Evolutionary conservation across 2,329 filamentous ascomycete genomes (phyloP).

Genomic region (Colletotrichum tanaceti): DNA sequence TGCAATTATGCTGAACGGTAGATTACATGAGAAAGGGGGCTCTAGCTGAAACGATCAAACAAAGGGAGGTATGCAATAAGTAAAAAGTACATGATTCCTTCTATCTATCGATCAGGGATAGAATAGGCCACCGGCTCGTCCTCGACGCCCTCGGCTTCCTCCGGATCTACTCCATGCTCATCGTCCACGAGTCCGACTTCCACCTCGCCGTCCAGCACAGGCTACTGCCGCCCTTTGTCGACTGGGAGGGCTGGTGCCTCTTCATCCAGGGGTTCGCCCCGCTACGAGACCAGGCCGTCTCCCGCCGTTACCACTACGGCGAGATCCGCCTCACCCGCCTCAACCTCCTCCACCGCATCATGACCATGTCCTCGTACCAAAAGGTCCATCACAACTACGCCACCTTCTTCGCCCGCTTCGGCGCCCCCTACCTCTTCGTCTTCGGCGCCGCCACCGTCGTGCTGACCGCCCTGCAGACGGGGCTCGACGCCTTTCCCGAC

Average conservation of each 20-base stretch:
- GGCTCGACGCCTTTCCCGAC: background rate
- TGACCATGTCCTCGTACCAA: background rate
- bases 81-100: too few species aligned
- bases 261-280: conserved; percentile 47
- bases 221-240: conserved; percentile 47
- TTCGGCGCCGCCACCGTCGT: background rate
- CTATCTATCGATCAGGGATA: too few species aligned
- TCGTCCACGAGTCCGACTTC: conserved; percentile 51
- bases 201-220: conserved; percentile 45
- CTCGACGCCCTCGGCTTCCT: conserved; percentile 51
- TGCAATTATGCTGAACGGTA: too few species aligned
- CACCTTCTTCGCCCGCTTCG: background rate
- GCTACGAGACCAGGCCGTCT: conserved; percentile 46
- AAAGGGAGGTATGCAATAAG: too few species aligned
- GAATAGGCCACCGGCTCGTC: conserved; percentile 38
- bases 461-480: background rate
- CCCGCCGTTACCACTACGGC: conserved; percentile 51
- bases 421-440: background rate
- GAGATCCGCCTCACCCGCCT: conserved; percentile 53
- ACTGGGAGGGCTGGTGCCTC: conserved; percentile 46
- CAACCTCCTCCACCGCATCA: conserved; percentile 41
- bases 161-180: conserved; percentile 50
- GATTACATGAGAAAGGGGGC: too few species aligned
- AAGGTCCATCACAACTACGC: conserved; percentile 1
- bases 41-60: too few species aligned